These are phyloP conservation scores for Cinnamomum chago DNA, from an alignment of 164 flowering plant species.

Conservation along the genomic window DNA sequence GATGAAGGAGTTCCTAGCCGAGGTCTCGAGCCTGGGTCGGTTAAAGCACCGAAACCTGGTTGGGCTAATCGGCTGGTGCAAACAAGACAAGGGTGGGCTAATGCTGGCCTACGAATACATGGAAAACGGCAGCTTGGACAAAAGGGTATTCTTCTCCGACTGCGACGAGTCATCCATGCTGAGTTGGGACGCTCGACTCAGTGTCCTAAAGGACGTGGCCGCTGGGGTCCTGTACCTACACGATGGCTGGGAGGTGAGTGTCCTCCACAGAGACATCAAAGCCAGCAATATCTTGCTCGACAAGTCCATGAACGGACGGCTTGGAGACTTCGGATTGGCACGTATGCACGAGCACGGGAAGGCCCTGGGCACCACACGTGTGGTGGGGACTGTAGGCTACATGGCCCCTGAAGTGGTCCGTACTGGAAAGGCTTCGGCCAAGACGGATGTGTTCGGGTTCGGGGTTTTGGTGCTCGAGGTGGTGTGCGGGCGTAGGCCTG, in stretches of 20 bases:
- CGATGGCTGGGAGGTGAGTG: slow-evolving; percentile 46
- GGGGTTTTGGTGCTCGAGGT: slow-evolving; percentile 43
- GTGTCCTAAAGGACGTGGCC: slow-evolving; percentile 37
- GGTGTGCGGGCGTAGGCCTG: slow-evolving; percentile 36
- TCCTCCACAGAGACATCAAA: slow-evolving; percentile 50
- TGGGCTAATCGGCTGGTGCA: slow-evolving; percentile 47
- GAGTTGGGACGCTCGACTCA: slow-evolving; percentile 34
- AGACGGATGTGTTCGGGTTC: slow-evolving; percentile 45
- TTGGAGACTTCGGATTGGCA: slow-evolving; percentile 50
- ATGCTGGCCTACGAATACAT: slow-evolving; percentile 42
- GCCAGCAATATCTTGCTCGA: slow-evolving; percentile 54
- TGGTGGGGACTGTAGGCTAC: slow-evolving; percentile 51
- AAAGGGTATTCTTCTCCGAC: slow-evolving; percentile 23
- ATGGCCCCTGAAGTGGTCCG: slow-evolving; percentile 48
- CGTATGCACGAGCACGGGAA: slow-evolving; percentile 30
- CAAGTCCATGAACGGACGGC: slow-evolving; percentile 37
- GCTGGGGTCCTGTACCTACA: slow-evolving; percentile 39
- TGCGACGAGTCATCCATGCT: slow-evolving; percentile 19
- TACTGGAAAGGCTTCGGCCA: slow-evolving; percentile 36
- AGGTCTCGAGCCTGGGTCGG: slow-evolving; percentile 47
- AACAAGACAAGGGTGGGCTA: slow-evolving; percentile 28
- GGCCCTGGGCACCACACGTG: slow-evolving; percentile 28
- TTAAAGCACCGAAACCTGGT: slow-evolving; percentile 49
- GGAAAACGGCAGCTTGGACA: slow-evolving; percentile 52
- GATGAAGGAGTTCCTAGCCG: slow-evolving; percentile 39